Conservation (phyloP, 139 green algal species). For the Astrephomene gubernaculifera region DNA sequence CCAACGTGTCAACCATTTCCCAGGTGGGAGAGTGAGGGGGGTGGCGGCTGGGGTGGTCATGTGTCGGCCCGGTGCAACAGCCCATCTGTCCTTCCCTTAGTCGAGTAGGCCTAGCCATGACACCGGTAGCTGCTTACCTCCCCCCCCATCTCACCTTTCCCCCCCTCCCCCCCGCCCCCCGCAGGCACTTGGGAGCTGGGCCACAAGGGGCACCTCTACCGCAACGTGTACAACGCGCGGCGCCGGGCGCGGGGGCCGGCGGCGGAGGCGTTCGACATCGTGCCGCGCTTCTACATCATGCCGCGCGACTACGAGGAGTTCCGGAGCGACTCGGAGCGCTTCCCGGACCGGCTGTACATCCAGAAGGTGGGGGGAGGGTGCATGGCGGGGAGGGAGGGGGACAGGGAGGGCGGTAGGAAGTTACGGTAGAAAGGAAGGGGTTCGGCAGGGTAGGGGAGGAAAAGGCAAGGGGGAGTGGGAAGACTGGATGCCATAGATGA, state of each 20-base stretch:
- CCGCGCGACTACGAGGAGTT: constrained; percentile 74
- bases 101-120: no score
- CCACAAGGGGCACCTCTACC: constrained; percentile 76
- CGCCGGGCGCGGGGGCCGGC: constrained; percentile 1
- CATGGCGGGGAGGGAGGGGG: no score
- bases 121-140: not conserved
- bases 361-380: constrained; percentile 7
- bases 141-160: not conserved
- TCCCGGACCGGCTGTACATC: constrained; percentile 62
- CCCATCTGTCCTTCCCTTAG: no score
- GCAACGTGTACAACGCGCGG: constrained; percentile 55
- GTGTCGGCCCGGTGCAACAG: no score
- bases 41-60: no score
- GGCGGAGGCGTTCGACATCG: constrained; percentile 64
- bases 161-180: not conserved
- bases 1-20: constrained; percentile 80
- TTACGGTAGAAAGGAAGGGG: no score
- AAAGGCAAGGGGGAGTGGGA: no score
- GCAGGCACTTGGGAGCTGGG: constrained; percentile 81
- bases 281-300: constrained; percentile 75
- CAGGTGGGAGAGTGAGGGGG: constrained; percentile 44
- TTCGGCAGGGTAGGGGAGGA: no score
- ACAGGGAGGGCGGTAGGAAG: no score
- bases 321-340: constrained; percentile 54
- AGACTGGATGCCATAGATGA: no score